A percentile compares a stretch with the other conserved stretches of the same genome.
These are phyloP conservation scores for Melampsora occidentalis DNA, from an alignment of 1,284 basidiomycete genomes.

Conservation along the genomic window DNA sequence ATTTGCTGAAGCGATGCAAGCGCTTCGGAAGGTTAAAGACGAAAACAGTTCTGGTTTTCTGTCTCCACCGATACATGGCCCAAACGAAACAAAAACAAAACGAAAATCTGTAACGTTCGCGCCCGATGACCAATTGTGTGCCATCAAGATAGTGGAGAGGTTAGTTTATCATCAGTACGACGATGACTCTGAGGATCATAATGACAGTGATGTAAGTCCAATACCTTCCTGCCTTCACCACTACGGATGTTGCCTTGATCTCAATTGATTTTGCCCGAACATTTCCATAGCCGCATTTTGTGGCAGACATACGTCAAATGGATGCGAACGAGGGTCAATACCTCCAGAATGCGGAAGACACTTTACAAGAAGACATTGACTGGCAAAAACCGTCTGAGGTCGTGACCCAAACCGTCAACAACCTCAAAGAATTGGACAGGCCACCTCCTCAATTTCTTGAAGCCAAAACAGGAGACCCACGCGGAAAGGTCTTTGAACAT, in stretches of 20 bases:
- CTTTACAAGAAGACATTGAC: conserved; percentile 35
- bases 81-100: not conserved
- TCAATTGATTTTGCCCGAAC: too few relatives aligned
- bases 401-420: conserved; percentile 22
- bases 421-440: conserved; percentile 9
- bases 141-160: conserved; percentile 20
- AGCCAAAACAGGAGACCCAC: conserved; percentile 16
- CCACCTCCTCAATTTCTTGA: conserved; percentile 16
- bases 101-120: conserved; percentile 8
- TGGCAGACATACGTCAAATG: too few relatives aligned
- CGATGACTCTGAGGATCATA: not conserved
- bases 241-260: too few relatives aligned
- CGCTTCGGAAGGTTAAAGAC: not conserved
- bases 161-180: conserved; percentile 1
- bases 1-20: conserved; percentile 7
- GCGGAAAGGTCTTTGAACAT: conserved; percentile 26
- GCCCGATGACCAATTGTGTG: not conserved
- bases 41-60: not conserved
- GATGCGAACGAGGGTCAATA: conserved; percentile 36
- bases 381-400: conserved; percentile 23
- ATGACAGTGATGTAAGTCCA: not conserved
- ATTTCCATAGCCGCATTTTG: too few relatives aligned
- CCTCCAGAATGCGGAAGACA: conserved; percentile 25
- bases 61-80: not conserved
- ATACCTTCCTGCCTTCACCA: not conserved